Base-by-base conservation (phyloP, 139 green algal genomes). In the Chlamydomonas sp. region DNA sequence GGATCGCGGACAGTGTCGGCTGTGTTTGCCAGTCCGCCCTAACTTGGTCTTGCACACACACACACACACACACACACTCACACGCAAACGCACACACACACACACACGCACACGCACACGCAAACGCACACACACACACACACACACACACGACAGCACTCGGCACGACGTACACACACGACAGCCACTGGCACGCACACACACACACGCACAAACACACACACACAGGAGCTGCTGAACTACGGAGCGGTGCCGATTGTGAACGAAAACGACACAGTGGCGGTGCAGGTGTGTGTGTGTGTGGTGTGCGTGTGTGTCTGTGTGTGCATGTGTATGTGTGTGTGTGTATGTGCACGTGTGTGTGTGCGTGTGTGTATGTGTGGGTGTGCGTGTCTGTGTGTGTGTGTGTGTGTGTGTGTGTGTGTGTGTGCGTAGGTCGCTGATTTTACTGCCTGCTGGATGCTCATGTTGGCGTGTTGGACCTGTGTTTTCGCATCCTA, bases 211-310 rank as follows among this genome's bases (percentile, higher is more conserved):
- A 54, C 43, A 54, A 13, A 54, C 43, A 54, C 20, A 20, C 43
- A 54, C 43, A 54, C n/a, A n/a, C n/a, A n/a, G 2, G 88, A 90
- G 80, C 82, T 98, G 54, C 78, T 97, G 22, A 67, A 79, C 16
- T 91, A 91, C 29, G 87, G 81, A 22, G 84, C 82, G 2, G 70
- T 98, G 0, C 93, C 93, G 0, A 83, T 98, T 0, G 89, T 97
- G 30, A 98, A 98, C 59, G 93, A 98, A 67, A 98, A 98, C 71
- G 31, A 68, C 34, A 68, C 60, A 36, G 54, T 64, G 6, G 54
- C 54, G 22, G 54, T 64, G 20, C 54, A 64, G n/a, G n/a, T n/a
- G n/a, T n/a, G n/a, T n/a, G n/a, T n/a, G n/a, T n/a, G n/a, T n/a
- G n/a, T n/a, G n/a, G n/a, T n/a, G n/a, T n/a, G n/a, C n/a, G n/a